Conservation (phyloP, 2,329 filamentous ascomycete genomes). For the Stagonosporopsis chrysanthemi region DNA sequence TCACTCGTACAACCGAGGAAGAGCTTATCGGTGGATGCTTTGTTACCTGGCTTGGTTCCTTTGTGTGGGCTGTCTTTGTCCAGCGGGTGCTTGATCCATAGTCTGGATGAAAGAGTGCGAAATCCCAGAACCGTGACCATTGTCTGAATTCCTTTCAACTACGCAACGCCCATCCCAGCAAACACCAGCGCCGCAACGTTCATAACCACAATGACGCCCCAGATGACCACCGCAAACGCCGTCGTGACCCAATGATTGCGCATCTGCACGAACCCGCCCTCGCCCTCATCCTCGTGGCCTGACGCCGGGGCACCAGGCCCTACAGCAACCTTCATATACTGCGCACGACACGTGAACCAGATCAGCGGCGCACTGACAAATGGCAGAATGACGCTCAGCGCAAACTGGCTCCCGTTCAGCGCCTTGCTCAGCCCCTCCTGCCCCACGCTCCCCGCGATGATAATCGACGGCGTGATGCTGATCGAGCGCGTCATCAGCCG, state of each 20-base stretch:
- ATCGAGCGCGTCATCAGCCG: conserved; percentile 79
- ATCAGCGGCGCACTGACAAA: conserved; percentile 85
- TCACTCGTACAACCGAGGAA: not conserved
- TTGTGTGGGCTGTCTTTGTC: not conserved
- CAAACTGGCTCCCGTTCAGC: conserved; percentile 79
- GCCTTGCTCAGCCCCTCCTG: conserved; percentile 73
- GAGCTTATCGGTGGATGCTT: not conserved
- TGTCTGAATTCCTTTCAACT: not conserved
- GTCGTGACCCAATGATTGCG: conserved; percentile 73
- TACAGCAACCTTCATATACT: conserved; percentile 77
- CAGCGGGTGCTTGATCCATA: too few species aligned
- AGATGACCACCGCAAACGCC: conserved; percentile 67
- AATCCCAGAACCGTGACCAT: not conserved
- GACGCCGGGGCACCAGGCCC: not conserved
- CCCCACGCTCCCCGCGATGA: conserved; percentile 82
- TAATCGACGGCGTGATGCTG: conserved; percentile 81
- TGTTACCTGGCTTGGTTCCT: not conserved
- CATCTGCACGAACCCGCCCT: conserved; percentile 62
- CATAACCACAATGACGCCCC: conserved; percentile 78
- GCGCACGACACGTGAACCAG: conserved; percentile 80
- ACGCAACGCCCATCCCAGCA: conserved; percentile 57
- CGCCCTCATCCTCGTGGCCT: conserved; percentile 6
- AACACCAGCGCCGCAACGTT: conserved; percentile 79
- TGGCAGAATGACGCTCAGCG: conserved; percentile 77
- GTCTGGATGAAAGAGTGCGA: not conserved